A percentile compares a stretch with the other conserved stretches of the same genome.
Conservation (phyloP, 208 protist genomes). For the Acanthamoeba divionensis region DNA sequence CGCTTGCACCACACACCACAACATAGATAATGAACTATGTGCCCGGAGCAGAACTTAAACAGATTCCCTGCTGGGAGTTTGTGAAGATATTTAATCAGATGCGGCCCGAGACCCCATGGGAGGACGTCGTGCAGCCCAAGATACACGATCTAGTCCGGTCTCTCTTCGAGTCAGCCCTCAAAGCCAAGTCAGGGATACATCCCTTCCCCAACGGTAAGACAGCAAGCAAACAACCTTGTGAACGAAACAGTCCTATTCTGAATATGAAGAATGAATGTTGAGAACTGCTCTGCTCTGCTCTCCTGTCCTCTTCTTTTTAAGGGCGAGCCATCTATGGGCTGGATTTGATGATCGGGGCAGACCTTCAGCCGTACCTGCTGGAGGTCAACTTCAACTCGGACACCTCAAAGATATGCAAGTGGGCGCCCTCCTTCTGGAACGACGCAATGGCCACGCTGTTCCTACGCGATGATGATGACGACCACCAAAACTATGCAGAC, state of each 20-base stretch:
- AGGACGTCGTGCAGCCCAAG: slow-evolving; percentile 35
- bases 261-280: too few relatives aligned
- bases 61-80: not conserved
- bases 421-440: slow-evolving; percentile 31
- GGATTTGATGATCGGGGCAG: not conserved
- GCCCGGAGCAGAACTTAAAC: not conserved
- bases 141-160: not conserved
- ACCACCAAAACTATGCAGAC: too few relatives aligned
- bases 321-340: too few relatives aligned
- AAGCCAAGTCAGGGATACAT: not conserved
- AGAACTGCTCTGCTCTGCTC: too few relatives aligned
- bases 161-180: not conserved
- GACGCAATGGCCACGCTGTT: not conserved
- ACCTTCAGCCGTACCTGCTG: not conserved
- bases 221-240: too few relatives aligned
- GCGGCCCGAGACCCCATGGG: not conserved
- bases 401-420: slow-evolving; percentile 30
- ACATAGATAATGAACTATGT: slow-evolving; percentile 31
- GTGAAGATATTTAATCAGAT: not conserved
- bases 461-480: slow-evolving; percentile 24
- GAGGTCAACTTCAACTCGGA: slow-evolving; percentile 31
- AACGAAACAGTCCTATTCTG: too few relatives aligned
- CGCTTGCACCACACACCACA: too few relatives aligned
- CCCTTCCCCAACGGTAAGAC: slow-evolving; percentile 19
- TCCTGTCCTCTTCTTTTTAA: too few relatives aligned